Evolutionary conservation across 23 red algal species (phyloP).

Genomic region (Agarophyton chilense): DNA sequence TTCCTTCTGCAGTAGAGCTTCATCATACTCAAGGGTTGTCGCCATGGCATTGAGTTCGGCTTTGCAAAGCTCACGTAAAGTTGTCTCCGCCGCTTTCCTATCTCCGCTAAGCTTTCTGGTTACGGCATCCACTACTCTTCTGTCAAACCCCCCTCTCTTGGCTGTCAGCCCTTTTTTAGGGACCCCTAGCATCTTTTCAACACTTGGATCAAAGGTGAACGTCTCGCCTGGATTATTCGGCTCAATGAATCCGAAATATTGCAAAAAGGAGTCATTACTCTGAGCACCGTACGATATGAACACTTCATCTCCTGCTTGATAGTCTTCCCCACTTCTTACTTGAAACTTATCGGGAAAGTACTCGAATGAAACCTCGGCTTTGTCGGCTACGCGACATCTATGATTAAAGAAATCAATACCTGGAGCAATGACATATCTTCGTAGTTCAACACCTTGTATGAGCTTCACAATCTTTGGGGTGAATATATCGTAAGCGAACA

Average conservation of each 20-base stretch:
- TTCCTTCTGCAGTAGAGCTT: slow-evolving; percentile 3
- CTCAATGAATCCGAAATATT: slow-evolving; percentile 93
- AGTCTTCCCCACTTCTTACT: slow-evolving; percentile 52
- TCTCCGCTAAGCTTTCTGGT: slow-evolving; percentile 18
- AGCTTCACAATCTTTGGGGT: slow-evolving; percentile 69
- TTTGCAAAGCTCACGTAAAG: slow-evolving; percentile 29
- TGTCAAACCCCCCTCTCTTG: slow-evolving; percentile 45
- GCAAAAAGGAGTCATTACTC: slow-evolving; percentile 90
- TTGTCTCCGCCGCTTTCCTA: slow-evolving; percentile 34
- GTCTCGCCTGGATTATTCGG: slow-evolving; percentile 76
- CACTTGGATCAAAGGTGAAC: slow-evolving; percentile 56
- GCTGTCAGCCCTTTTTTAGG: slow-evolving; percentile 21
- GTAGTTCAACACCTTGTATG: slow-evolving; percentile 49
- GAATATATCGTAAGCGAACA: slow-evolving; percentile 71
- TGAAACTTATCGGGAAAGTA: slow-evolving; percentile 80
- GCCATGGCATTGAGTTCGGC: slow-evolving; percentile 57
- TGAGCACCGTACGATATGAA: slow-evolving; percentile 92
- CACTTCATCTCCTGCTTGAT: slow-evolving; percentile 73
- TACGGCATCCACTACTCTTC: slow-evolving; percentile 29
- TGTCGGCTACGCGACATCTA: slow-evolving; percentile 30
- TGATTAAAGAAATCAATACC: slow-evolving; percentile 91
- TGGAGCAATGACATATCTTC: slow-evolving; percentile 73
- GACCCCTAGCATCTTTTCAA: slow-evolving; percentile 46
- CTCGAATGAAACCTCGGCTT: slow-evolving; percentile 66
- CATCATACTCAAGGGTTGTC: slow-evolving; percentile 72